phyloP scores from a whole-genome alignment of 2,329 filamentous ascomycete species.

The Paecilomyces formosus region DNA sequence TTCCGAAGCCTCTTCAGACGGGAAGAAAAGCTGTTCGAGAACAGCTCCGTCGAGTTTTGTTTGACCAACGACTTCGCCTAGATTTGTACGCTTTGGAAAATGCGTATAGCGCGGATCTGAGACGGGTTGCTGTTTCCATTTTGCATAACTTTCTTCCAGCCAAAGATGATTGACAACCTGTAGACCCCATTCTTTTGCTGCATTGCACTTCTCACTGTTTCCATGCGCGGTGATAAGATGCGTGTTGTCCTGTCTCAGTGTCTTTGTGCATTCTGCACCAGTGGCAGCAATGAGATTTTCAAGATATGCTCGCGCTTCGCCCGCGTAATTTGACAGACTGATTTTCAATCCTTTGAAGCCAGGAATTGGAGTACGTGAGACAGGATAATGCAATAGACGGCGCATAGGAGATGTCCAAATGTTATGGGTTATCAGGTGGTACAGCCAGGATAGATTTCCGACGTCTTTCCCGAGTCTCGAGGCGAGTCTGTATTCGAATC shows the following conservation, averaged over 20 bases:
- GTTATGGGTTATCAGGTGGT: conserved; percentile 81
- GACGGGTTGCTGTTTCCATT: conserved; percentile 67
- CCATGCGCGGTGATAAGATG: conserved; percentile 89
- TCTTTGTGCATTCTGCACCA: conserved; percentile 87
- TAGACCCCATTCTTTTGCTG: conserved; percentile 87
- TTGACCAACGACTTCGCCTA: conserved; percentile 87
- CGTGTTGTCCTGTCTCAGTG: conserved; percentile 90
- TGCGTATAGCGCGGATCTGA: conserved; percentile 71
- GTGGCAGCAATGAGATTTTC: conserved; percentile 82
- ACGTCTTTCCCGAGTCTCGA: conserved; percentile 73
- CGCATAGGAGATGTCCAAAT: conserved; percentile 79
- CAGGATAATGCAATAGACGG: conserved; percentile 81
- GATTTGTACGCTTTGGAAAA: conserved; percentile 82
- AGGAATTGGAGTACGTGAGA: conserved; percentile 67
- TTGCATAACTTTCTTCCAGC: conserved; percentile 95
- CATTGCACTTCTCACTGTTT: conserved; percentile 85
- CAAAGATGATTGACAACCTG: conserved; percentile 89
- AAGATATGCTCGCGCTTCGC: conserved; percentile 85
- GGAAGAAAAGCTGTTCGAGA: conserved; percentile 62
- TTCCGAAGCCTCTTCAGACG: conserved; percentile 20
- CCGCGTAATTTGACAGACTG: conserved; percentile 92
- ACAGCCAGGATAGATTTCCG: conserved; percentile 90
- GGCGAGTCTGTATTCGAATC: conserved; percentile 67
- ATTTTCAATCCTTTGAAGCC: conserved; percentile 73
- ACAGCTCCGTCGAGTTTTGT: conserved; percentile 70